Evolutionary conservation across 1,284 basidiomycete species (phyloP), one percentile per base, ranked within the genome.

Genomic region (Hymenochaete sp.): DNA sequence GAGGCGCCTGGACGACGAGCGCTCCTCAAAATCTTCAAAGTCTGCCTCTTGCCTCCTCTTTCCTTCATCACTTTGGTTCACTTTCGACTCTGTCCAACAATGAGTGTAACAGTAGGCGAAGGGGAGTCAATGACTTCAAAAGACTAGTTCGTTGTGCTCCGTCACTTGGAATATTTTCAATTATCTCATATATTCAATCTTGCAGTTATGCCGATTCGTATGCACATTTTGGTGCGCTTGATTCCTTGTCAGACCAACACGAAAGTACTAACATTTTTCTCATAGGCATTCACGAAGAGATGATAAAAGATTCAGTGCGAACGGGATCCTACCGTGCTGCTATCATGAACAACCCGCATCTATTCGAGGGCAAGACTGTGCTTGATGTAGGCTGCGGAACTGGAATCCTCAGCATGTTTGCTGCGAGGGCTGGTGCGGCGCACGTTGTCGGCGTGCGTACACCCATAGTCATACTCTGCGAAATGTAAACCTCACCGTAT

Each of bases 351-450:
- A 98, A 98, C 67, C 73, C 79, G 28, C 93, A 97, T 63, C 70
- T 98, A 27, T 99, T 99, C 82, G 88, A 92, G 67, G 93, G 81
- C 62, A 96, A 95, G 70, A 86, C 83, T 25, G 96, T 99, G 2
- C 77, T 99, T 45, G 96, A 99, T 62, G 95, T 99, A 54, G 96
- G 96, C 35, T 98, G 96, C 61, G 96, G 96, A 38, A 99, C 96
- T 6, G 96, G 96, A 51, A 98, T 99, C 55, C 72, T 99, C 37
- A 95, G 89, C 58, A 97, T 99, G 93, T 99, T 99, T 59, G 96
- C 96, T 41, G 93, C 95, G 45, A 93, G 90, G 66, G 96, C 96
- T 24, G 96, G 96, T 35, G 96, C 96, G 39, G 84, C 87, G 60
- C 91, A 90, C 57, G 96, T 99, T 56, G 91, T 95, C 55, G 93